Base-by-base conservation (phyloP, 805 yeast genomes). In the Kuraishia borneana region DNA sequence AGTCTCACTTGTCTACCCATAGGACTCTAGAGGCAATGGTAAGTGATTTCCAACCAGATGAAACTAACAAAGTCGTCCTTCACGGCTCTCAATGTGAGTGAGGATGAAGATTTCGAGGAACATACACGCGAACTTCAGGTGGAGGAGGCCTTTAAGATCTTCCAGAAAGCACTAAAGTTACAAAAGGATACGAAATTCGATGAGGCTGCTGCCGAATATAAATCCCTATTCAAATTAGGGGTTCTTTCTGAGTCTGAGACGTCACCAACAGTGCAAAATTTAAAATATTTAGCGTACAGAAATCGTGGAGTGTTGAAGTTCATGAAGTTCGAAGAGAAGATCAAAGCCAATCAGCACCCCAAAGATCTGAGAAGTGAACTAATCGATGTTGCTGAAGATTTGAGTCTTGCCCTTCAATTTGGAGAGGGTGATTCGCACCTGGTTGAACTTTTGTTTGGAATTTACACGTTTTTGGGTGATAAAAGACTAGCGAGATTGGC, bases 61-160 rank as follows among this genome's bases (percentile, higher is more conserved):
- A 22, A 12, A 12, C 12, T 9, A 22, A 9, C 26, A 22, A 38
- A 63, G 79, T 78, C 88, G 17, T 61, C 76, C 2, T 88, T 89
- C 53, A 67, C 77, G 21, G 94, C 97, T 2, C 65, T 88, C 30
- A 89, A 89, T 47, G 58, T 79, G 31, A 70, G 70, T 27, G 89
- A 81, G 37, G 94, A 83, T 48, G 83, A 81, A 33, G 89, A 83
- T 42, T 81, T 79, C 22, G 95, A 88, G 42, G 89, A 85, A 42
- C 95, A 87, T 47, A 81, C 96, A 1, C 63, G 95, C 32, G 99
- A 92, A 51, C 61, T 89, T 18, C 96, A 89, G 57, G 68, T 77
- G 16, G 97, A 92, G 53, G 83, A 82, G 48, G 92, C 95, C 3
- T 79, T 81, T 51, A 74, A 73, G 43, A 56, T 76, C 9, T 85